A percentile compares a stretch with the other conserved stretches of the same genome.
Evolutionary conservation across 495 filamentous ascomycete species (phyloP).

Genomic region (Daldinia concentrica): DNA sequence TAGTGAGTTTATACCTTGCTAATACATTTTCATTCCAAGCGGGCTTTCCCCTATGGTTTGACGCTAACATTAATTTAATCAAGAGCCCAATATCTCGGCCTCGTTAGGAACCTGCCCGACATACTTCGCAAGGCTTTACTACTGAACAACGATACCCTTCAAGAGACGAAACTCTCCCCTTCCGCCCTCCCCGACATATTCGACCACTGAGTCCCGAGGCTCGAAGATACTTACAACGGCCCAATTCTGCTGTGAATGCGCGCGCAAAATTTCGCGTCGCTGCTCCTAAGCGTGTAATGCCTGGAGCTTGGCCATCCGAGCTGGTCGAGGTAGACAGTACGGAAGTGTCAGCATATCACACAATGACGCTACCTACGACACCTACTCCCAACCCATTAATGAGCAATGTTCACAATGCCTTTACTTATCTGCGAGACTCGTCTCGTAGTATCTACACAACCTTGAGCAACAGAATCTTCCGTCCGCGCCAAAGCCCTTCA

Average conservation of each 20-base stretch:
- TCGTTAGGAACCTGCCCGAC: constrained; percentile 29
- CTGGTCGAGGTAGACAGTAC: constrained; percentile 7
- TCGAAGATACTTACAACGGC: constrained; percentile 6
- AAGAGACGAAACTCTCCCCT: neutral
- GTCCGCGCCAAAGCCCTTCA: neutral
- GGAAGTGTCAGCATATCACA: neutral
- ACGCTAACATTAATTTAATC: constrained; percentile 6
- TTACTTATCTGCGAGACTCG: constrained; percentile 27
- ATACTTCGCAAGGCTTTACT: neutral
- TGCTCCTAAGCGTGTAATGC: constrained; percentile 17
- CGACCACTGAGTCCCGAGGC: neutral
- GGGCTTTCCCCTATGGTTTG: neutral
- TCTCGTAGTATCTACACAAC: constrained; percentile 21
- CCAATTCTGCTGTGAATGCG: neutral
- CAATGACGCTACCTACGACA: constrained; percentile 7
- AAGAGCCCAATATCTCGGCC: constrained; percentile 12
- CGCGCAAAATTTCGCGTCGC: neutral
- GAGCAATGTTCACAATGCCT: constrained; percentile 19
- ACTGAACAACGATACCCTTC: neutral
- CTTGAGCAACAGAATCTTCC: constrained; percentile 24
- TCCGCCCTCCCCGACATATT: constrained; percentile 2
- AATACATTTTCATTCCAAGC: neutral
- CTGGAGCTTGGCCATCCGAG: constrained; percentile 34
- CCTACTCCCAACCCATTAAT: constrained; percentile 7
- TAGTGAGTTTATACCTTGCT: constrained; percentile 8